Conservation (phyloP, 495 filamentous ascomycete species). For the Jackrogersella minutella region DNA sequence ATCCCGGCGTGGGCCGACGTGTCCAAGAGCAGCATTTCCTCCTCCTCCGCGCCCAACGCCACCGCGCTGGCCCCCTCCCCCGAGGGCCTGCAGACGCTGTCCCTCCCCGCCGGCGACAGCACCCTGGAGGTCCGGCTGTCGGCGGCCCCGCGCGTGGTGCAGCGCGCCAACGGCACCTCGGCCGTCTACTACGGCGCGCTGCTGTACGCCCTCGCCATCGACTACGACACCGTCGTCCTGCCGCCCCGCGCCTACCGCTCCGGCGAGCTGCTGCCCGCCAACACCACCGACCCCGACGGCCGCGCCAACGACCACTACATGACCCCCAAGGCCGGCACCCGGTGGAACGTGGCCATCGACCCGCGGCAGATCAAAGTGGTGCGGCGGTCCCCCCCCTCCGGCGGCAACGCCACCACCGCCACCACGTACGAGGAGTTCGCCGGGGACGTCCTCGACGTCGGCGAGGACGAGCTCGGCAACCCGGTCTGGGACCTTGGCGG, state of each 20-base stretch:
- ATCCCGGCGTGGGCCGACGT: conserved; percentile 55
- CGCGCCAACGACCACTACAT: conserved; percentile 44
- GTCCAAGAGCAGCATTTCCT: conserved; percentile 32
- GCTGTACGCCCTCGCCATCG: conserved; percentile 62
- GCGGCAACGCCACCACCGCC: neutral
- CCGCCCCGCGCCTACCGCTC: conserved; percentile 33
- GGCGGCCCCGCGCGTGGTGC: conserved; percentile 41
- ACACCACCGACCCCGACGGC: conserved; percentile 41
- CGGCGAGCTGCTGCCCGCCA: neutral
- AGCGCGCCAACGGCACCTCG: conserved; percentile 62
- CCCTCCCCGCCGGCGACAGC: conserved; percentile 40
- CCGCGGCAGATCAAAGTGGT: conserved; percentile 42
- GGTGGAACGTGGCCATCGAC: conserved; percentile 62
- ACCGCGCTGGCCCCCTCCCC: conserved; percentile 21
- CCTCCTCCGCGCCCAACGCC: conserved; percentile 16
- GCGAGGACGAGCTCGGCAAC: conserved; percentile 44
- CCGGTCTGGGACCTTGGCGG: conserved; percentile 60
- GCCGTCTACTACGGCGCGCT: conserved; percentile 63
- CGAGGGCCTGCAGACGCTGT: conserved; percentile 47
- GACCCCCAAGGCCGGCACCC: conserved; percentile 47
- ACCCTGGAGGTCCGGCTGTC: conserved; percentile 41
- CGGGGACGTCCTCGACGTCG: conserved; percentile 19
- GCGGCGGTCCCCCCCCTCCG: neutral
- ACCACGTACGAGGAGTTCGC: neutral
- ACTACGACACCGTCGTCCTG: conserved; percentile 24